Conservation (phyloP, 2,329 filamentous ascomycete genomes). For the Trichoderma hamatum region DNA sequence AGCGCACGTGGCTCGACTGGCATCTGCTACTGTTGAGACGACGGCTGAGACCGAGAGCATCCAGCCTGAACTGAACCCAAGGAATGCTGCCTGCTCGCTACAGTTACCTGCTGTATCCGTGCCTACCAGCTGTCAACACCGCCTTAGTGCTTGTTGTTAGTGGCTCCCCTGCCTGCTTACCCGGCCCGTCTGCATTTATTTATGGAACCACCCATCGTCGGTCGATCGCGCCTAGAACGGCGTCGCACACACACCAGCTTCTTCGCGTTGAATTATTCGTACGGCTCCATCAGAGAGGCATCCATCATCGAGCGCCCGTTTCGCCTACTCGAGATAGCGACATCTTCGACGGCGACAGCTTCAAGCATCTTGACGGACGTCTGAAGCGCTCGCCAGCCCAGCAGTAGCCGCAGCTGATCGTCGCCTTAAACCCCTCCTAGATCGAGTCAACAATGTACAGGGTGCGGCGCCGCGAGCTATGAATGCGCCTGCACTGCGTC, state of each 20-base stretch:
- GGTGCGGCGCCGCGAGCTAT: conserved; percentile 22
- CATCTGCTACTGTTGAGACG: background rate
- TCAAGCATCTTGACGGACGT: background rate
- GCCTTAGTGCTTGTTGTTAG: background rate
- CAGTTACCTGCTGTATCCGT: conserved; percentile 16
- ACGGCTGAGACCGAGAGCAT: background rate
- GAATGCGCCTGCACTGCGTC: conserved; percentile 24
- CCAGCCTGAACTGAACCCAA: background rate
- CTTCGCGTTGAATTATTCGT: conserved; percentile 4
- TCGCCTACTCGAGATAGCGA: background rate
- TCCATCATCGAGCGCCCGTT: background rate
- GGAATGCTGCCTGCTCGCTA: background rate
- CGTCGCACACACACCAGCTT: conserved; percentile 19
- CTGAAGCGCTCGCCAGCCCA: background rate
- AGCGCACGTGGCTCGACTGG: conserved; percentile 5
- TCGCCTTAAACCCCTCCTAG: conserved; percentile 8
- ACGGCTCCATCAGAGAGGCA: conserved; percentile 2
- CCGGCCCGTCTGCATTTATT: conserved; percentile 11
- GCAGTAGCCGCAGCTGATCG: background rate
- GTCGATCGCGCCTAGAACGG: conserved; percentile 22
- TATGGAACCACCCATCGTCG: conserved; percentile 14
- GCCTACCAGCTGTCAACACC: background rate
- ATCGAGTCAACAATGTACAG: conserved; percentile 18
- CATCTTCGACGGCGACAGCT: background rate
- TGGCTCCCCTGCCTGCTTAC: conserved; percentile 13